These are phyloP conservation scores for Calonectria naviculata DNA, from an alignment of 2,329 filamentous ascomycete species.

Conservation along the genomic window DNA sequence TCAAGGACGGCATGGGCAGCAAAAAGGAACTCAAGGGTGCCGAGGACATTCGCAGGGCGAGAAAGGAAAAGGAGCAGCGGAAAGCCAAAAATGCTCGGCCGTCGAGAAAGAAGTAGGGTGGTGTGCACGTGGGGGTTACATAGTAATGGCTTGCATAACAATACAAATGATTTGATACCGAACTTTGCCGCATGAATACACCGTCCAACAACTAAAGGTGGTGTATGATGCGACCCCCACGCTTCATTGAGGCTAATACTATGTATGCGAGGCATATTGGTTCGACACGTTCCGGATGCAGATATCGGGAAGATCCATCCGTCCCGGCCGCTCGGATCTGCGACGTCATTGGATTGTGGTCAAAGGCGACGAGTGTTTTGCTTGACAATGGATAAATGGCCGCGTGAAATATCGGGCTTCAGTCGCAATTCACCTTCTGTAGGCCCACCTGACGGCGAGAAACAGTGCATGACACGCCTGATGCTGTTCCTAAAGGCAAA, in stretches of 20 bases:
- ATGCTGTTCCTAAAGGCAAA: too few relatives aligned
- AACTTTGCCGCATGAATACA: background rate
- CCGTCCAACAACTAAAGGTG: background rate
- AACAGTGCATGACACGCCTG: background rate
- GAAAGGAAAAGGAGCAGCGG: slow-evolving; percentile 80
- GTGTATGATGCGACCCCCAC: slow-evolving; percentile 13
- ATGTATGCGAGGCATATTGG: background rate
- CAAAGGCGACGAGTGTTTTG: background rate
- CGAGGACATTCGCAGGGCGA: slow-evolving; percentile 86
- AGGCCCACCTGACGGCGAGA: background rate
- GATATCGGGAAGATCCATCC: slow-evolving; percentile 3
- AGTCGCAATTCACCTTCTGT: background rate
- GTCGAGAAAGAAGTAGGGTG: slow-evolving; percentile 63
- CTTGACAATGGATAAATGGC: too few relatives aligned
- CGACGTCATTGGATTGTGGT: slow-evolving; percentile 6
- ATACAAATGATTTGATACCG: background rate
- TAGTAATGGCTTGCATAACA: background rate
- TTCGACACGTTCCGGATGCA: background rate
- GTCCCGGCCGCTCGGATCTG: slow-evolving; percentile 11
- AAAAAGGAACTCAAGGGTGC: slow-evolving; percentile 82
- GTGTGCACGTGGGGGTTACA: background rate
- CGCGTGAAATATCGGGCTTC: too few relatives aligned
- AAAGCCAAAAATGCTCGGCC: slow-evolving; percentile 91
- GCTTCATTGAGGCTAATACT: slow-evolving; percentile 14
- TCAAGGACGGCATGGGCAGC: slow-evolving; percentile 78